Base-by-base conservation (phyloP, 1,284 basidiomycete genomes). In the Malassezia arunalokei region DNA sequence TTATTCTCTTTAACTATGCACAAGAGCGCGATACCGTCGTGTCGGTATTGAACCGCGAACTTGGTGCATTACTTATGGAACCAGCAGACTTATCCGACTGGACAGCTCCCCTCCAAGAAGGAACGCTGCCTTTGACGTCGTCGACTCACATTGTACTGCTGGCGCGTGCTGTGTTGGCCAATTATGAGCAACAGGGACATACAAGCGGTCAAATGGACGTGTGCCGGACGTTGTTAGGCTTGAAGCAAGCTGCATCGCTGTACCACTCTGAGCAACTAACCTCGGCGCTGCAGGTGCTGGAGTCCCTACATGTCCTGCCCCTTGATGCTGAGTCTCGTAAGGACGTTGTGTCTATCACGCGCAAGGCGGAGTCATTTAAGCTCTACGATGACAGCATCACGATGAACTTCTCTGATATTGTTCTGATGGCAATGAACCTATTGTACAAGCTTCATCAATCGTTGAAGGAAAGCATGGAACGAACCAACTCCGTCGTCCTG, bases 1-100 rank as follows among this genome's bases (percentile, higher is more conserved):
- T 98, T 75, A 85, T 92, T 73, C 77, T 99, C 42, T 96, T 89
- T 77, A 92, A 96, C 75, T 82, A 96, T 33, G 89, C 91, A 0
- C 86, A 87, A 35, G 87, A 94, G 59, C 90, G 91, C 72, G 78
- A 82, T 45, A 87, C 85, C 29, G 92, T 98, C 43, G 81, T 96
- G 37, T 79, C 82, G 7, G 88, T 87, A 54, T 83, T 98, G 40
- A 89, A 88, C 39, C 82, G 83, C 51, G 86, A 89, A 3, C 79
- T 99, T 0, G 89, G 90, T n/a, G 84, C 84, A 64, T 56, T 54
- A n/a, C 50, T 73, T 32, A 65, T 66, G 49, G 68, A 70, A 17
- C 63, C 68, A 11, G 56, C 51, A 47, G 55, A 47, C 15, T 37
- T 47, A 6, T 2, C 32, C 5, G 47, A 43, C 11, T 49, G 42